phyloP scores from a whole-genome alignment of 2,329 filamentous ascomycete genomes.

The Camillea tinctor region DNA sequence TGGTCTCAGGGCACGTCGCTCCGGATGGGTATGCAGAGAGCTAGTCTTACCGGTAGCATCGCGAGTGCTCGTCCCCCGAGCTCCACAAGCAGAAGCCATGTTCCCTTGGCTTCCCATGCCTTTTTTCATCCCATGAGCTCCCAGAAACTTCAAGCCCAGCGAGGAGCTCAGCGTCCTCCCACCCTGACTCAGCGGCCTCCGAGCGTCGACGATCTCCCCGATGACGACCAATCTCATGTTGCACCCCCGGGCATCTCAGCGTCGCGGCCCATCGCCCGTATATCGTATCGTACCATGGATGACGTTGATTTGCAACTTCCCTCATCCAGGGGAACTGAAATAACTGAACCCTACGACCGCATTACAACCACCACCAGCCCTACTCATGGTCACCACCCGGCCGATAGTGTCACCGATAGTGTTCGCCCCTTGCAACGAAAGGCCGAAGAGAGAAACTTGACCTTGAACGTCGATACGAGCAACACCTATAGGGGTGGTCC shows the following conservation, averaged over 20 bases:
- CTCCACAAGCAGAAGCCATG: slow-evolving; percentile 78
- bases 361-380: slow-evolving; percentile 74
- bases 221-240: slow-evolving; percentile 45
- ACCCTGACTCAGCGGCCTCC: slow-evolving; percentile 40
- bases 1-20: slow-evolving; percentile 58
- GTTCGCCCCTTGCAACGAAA: slow-evolving; percentile 68
- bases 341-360: slow-evolving; percentile 71
- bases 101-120: slow-evolving; percentile 83
- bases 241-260: slow-evolving; percentile 60
- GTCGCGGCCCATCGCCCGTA: slow-evolving; percentile 31
- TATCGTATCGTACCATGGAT: slow-evolving; percentile 34
- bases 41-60: slow-evolving; percentile 41
- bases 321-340: slow-evolving; percentile 75
- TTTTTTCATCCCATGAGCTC: slow-evolving; percentile 98
- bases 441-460: slow-evolving; percentile 45
- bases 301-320: slow-evolving; percentile 58
- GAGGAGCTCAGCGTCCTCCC: slow-evolving; percentile 55
- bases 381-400: slow-evolving; percentile 55
- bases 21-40: slow-evolving; percentile 48
- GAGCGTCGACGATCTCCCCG: slow-evolving; percentile 28
- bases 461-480: slow-evolving; percentile 57
- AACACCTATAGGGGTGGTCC: slow-evolving; percentile 54
- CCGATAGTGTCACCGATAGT: slow-evolving; percentile 71
- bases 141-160: slow-evolving; percentile 87
- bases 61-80: slow-evolving; percentile 57